phyloP scores from a whole-genome alignment of 768 basidiomycete genomes.

The Boletus coccyginus region DNA sequence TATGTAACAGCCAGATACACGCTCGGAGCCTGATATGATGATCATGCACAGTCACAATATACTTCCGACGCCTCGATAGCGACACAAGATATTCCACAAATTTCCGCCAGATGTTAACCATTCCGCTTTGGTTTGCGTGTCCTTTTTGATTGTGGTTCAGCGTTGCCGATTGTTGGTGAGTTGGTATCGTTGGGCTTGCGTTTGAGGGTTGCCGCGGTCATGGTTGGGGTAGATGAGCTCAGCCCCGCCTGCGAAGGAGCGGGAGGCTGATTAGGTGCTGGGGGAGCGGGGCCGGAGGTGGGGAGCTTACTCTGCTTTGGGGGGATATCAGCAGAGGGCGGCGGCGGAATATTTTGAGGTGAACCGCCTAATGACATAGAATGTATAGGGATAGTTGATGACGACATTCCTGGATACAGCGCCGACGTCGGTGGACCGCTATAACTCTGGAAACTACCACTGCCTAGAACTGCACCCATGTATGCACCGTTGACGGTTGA shows the following conservation, averaged over 20 bases:
- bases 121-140: slow-evolving; percentile 56
- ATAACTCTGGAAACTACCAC: slow-evolving; percentile 26
- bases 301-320: slow-evolving; percentile 65
- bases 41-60: slow-evolving; percentile 27
- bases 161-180: slow-evolving; percentile 50
- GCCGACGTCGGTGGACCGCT: slow-evolving; percentile 38
- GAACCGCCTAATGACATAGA: slow-evolving; percentile 41
- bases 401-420: slow-evolving; percentile 43
- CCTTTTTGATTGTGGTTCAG: slow-evolving; percentile 50
- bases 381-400: slow-evolving; percentile 44
- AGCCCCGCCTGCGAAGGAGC: slow-evolving; percentile 41
- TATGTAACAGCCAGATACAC: slow-evolving; percentile 26
- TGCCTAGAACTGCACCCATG: slow-evolving; percentile 14
- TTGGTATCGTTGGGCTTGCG: slow-evolving; percentile 47
- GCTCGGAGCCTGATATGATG: slow-evolving; percentile 13
- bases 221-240: slow-evolving; percentile 46
- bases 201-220: slow-evolving; percentile 51
- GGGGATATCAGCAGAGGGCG: slow-evolving; percentile 50
- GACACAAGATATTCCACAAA: slow-evolving; percentile 35
- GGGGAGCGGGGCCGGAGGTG: slow-evolving; percentile 40
- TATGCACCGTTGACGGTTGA: slow-evolving; percentile 15
- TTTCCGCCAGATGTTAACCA: slow-evolving; percentile 36
- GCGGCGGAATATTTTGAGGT: slow-evolving; percentile 46
- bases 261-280: slow-evolving; percentile 39
- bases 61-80: slow-evolving; percentile 28